Evolutionary conservation across 768 basidiomycete genomes (phyloP), one percentile per base, ranked within the genome.

Genomic region (Tricholoma matsutake): DNA sequence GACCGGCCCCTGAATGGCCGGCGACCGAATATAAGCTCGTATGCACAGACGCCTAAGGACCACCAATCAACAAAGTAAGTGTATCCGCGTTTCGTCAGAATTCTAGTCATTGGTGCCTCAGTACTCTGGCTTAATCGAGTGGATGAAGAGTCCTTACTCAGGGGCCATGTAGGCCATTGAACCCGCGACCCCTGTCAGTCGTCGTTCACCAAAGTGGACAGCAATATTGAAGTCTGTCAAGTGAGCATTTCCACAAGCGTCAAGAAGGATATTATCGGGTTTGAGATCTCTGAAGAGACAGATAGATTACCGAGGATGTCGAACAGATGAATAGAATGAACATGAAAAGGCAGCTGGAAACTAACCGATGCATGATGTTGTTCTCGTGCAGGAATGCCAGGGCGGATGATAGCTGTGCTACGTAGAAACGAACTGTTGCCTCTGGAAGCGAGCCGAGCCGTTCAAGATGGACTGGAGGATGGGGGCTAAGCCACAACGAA

Each of bases 151-250:
- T 39, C 14, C 82, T 58, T 69, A 88, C 86, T 91, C 88, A 2
- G 89, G 89, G 43, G 90, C 96, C 96, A 99, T 99, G 73, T 99
- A 99, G 2, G 96, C 96, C 96, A 98, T 96, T 56, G 94, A 96
- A 8, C 96, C 96, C 22, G 96, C 96, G 0, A 99, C 91, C 22
- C 95, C 94, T 11, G 91, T 95, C 34, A 94, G 76, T 60, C 89
- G 84, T 59, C 92, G 83, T 60, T 97, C 94, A 4, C 89, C 86
- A 71, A 92, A 98, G 73, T 99, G 96, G 6, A 98, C 94, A 14
- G 96, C 96, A 61, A 99, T 99, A 73, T 99, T 99, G 76, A 99
- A 97, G 72, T 99, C 96, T 0, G 91, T 98, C 63, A 99, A 80
- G 73, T 99, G 96, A 6, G 96, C 96, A 68, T 99, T 95, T 1